Evolutionary conservation across 768 basidiomycete genomes (phyloP), one percentile per base, ranked within the genome.

Genomic region (Suillus ampliporus): DNA sequence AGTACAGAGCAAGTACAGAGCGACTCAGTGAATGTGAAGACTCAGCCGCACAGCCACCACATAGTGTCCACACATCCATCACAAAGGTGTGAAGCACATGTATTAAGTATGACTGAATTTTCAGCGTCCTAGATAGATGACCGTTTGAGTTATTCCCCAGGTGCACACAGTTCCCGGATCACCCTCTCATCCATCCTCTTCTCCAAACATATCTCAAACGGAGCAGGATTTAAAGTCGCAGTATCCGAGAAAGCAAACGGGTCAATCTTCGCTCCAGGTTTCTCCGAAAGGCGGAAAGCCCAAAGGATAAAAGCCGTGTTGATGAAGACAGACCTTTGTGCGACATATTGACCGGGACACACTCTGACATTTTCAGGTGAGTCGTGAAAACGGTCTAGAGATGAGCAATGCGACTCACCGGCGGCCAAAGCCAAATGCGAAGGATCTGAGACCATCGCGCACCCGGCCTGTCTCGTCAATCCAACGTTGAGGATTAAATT

Each of bases 221-320:
- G 86, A 51, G 79, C 61, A 1, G 89, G 87, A 62, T 86, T 86
- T 0, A 81, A 78, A 68, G 86, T 86, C 13, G 84, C 83, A 13
- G 81, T 83, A 67, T 87, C 84, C 0, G 84, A 84, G 69, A 90
- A 88, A 0, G 81, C 86, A 38, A 84, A 73, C 7, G 82, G 79
- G 69, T 91, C 85, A 59, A 91, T 88, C 0, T 86, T 86, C 3
- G 76, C 71, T 2, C 71, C 66, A 0, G 83, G 79, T 61, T 87
- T 83, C 35, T 81, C 68, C 5, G 72, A 76, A 35, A 90, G 72
- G 0, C 72, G 79, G 76, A 89, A 90, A 0, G 87, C 83, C 86
- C 88, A 89, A 11, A 88, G 78, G 10, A 86, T 71, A 19, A 88
- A 75, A 0, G 87, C 85, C 0, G 86, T 84, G 66, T 86, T 89